Base-by-base conservation (phyloP, 1,284 basidiomycete genomes). In the Stygiomarasmius scandens region DNA sequence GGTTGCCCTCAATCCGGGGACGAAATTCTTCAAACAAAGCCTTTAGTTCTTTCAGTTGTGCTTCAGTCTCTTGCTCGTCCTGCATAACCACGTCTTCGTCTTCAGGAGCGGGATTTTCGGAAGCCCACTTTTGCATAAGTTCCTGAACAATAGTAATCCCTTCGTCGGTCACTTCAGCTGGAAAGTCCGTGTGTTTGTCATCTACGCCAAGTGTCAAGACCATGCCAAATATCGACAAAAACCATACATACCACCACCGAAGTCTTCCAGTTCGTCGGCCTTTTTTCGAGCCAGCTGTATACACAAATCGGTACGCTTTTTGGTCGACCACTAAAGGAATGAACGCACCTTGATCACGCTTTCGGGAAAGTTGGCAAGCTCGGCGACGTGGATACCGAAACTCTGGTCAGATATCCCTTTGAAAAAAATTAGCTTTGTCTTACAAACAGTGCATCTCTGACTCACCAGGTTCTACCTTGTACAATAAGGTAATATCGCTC, bases 311-410 rank as follows among this genome's bases (percentile, higher is more conserved):
- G 14, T 1, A 23, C 54, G 54, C 3, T 32, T 4, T 20, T 25
- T 24, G 44, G 51, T 23, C 49, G 43, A 20, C 16, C 20, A 14
- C n/a, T 45, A 22, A 25, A 23, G 22, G 47, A 8, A n/a, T 45
- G 11, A 29, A 65, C 76, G 63, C 50, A 95, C 92, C 78, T 90
- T 93, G 60, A 98, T 87, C 3, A 99, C 96, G 61, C 87, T 89
- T 56, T 96, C 92, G 0, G 96, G 97, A 74, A 99, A 99, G 69
- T 96, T 94, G 11, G 97, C 96, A 36, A 99, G 79, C 70, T 96
- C 86, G 0, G 97, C 97, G 20, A 99, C 97, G 65, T 99, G 96
- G 47, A 99, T 99, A 74, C 97, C 97, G 67, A 98, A 98, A 69
- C 93, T 96, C 73, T 98, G 96, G 69, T 99, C 96, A 60, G 93